A percentile compares a stretch with the other conserved stretches of the same genome.
Conservation (phyloP, 31 red algal genomes). For the Odonthalia washingtoniensis region DNA sequence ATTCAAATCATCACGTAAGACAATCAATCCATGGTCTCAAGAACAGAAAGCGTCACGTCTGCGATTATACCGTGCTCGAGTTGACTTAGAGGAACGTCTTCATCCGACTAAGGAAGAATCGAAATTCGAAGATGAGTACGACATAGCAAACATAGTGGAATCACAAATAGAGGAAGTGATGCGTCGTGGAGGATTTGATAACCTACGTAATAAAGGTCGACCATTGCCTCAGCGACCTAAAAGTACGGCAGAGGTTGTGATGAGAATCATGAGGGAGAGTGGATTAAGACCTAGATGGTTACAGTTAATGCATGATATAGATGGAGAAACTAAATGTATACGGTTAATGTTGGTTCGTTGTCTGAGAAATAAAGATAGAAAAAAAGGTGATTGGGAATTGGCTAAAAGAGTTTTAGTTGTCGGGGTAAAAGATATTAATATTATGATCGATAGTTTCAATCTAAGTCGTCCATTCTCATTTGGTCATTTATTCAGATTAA, state of each 20-base stretch:
- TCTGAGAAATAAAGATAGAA: slow-evolving; percentile 1
- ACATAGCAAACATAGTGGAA: slow-evolving; percentile 57
- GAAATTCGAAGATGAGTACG: slow-evolving; percentile 56
- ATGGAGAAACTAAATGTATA: slow-evolving; percentile 42
- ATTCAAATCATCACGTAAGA: background rate
- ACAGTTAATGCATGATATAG: slow-evolving; percentile 79
- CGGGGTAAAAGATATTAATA: slow-evolving; percentile 52
- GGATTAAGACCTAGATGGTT: slow-evolving; percentile 67
- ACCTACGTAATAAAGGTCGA: slow-evolving; percentile 72
- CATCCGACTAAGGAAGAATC: slow-evolving; percentile 27
- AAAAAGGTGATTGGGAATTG: slow-evolving; percentile 16
- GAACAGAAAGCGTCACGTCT: slow-evolving; percentile 42
- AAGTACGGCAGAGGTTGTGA: slow-evolving; percentile 43
- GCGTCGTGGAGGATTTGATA: slow-evolving; percentile 68
- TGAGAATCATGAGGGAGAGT: slow-evolving; percentile 68
- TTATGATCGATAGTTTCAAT: slow-evolving; percentile 64
- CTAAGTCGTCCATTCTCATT: slow-evolving; percentile 58
- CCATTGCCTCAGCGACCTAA: slow-evolving; percentile 55
- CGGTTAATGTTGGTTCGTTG: background rate
- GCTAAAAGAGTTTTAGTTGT: slow-evolving; percentile 35
- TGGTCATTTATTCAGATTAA: slow-evolving; percentile 56
- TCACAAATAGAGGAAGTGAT: slow-evolving; percentile 66
- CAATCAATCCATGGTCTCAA: slow-evolving; percentile 34
- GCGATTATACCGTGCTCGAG: slow-evolving; percentile 50
- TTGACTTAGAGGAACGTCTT: slow-evolving; percentile 39